A percentile compares a stretch with the other conserved stretches of the same genome.
Conservation (phyloP, 140 eudicot genomes). For the Flaveria floridana region DNA sequence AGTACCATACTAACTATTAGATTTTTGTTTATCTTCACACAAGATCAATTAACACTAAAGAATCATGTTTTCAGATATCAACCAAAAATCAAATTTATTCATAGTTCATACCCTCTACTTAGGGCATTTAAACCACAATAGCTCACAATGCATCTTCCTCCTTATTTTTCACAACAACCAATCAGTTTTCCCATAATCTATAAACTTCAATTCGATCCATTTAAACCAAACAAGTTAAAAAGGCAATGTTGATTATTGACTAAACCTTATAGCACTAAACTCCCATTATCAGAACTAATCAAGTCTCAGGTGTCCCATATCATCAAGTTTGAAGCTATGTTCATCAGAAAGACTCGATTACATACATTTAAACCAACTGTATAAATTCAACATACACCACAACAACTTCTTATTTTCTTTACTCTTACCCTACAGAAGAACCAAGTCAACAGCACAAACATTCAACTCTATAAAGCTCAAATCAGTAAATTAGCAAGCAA, state of each 20-base stretch:
- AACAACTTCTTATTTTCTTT: background rate
- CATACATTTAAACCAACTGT: background rate
- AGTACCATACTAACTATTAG: background rate
- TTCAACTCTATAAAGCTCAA: too few relatives aligned
- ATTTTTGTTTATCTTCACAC: slow-evolving; percentile 19
- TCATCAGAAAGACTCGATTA: slow-evolving; percentile 8
- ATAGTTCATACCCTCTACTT: background rate
- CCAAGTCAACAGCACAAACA: too few relatives aligned
- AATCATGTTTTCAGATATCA: background rate
- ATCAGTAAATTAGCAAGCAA: slow-evolving; percentile 10
- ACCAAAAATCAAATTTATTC: background rate
- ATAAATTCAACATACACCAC: background rate
- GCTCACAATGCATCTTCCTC: background rate
- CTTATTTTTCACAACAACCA: slow-evolving; percentile 14
- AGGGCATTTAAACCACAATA: background rate
- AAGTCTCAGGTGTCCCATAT: background rate
- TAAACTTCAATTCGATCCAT: background rate
- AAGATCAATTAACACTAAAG: background rate
- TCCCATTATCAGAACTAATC: background rate
- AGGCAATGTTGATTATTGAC: background rate
- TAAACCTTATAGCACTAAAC: background rate
- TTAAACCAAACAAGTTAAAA: slow-evolving; percentile 19
- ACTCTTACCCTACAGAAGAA: too few relatives aligned
- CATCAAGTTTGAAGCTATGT: slow-evolving; percentile 7
- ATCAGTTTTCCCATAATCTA: background rate